Evolutionary conservation across 2,329 filamentous ascomycete genomes (phyloP).

Genomic region (Lasiodiplodia gonubiensis): DNA sequence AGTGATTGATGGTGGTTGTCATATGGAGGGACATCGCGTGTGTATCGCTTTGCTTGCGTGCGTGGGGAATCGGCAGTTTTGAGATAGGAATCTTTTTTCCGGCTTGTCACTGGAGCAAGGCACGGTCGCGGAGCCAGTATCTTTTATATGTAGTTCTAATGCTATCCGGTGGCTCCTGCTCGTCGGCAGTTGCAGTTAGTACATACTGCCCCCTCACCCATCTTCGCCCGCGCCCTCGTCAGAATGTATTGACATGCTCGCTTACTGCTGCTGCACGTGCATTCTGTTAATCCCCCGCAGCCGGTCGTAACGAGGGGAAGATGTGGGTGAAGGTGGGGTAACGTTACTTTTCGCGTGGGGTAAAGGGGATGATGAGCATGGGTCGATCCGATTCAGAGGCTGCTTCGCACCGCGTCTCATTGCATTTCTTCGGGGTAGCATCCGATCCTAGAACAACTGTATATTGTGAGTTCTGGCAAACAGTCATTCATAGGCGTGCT

Average conservation of each 20-base stretch:
- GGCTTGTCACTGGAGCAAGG: not conserved
- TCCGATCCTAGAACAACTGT: not conserved
- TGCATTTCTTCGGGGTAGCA: not conserved
- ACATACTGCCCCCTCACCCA: not conserved
- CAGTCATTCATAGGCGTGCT: not conserved
- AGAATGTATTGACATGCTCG: not conserved
- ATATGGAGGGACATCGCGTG: not conserved
- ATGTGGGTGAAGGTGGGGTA: constrained; percentile 10
- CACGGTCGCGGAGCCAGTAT: not conserved
- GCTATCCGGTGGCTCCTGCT: not conserved
- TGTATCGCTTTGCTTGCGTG: not conserved
- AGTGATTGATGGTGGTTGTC: constrained; percentile 24
- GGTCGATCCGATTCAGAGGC: not conserved
- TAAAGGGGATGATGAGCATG: not conserved
- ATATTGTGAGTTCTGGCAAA: not conserved
- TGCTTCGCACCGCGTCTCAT: not conserved
- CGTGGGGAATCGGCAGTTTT: not conserved
- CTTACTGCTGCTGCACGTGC: not conserved
- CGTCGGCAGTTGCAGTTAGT: not conserved
- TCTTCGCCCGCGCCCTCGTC: not conserved
- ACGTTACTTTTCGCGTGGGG: constrained; percentile 13
- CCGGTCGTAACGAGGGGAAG: constrained; percentile 1
- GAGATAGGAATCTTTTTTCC: no score
- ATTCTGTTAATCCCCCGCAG: not conserved
- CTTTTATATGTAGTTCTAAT: not conserved